These are phyloP conservation scores for Penicillium occitanis DNA, from an alignment of 2,329 filamentous ascomycete genomes.

Conservation along the genomic window DNA sequence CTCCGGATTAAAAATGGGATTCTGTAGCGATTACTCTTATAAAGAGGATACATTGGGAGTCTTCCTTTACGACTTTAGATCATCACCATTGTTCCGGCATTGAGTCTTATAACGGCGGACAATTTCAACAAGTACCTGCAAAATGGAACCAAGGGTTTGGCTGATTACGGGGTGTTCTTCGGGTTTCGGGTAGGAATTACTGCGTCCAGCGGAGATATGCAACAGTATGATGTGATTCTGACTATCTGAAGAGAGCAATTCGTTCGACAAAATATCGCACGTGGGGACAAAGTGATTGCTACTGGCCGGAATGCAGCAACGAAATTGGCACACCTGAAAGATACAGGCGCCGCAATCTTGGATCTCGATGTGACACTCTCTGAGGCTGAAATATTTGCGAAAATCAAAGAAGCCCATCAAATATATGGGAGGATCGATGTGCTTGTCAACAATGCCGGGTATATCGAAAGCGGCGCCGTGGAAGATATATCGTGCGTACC, in stretches of 20 bases:
- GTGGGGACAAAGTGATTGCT: slow-evolving; percentile 18
- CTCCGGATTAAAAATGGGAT: neutral
- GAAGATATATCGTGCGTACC: slow-evolving; percentile 18
- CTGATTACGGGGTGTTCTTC: slow-evolving; percentile 19
- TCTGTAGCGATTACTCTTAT: neutral
- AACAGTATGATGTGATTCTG: neutral
- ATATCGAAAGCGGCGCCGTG: slow-evolving; percentile 17
- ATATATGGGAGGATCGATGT: slow-evolving; percentile 17
- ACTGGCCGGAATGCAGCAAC: slow-evolving; percentile 19
- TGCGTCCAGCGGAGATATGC: neutral
- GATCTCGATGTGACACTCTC: slow-evolving; percentile 17
- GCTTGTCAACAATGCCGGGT: slow-evolving; percentile 20
- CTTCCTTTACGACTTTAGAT: neutral
- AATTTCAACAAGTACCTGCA: too few relatives aligned
- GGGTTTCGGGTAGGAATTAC: slow-evolving; percentile 11
- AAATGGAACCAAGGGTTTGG: slow-evolving; percentile 16
- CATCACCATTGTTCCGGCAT: neutral
- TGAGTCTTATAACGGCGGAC: neutral
- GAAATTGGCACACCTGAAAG: slow-evolving; percentile 16
- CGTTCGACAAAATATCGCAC: slow-evolving; percentile 17
- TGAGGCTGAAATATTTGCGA: slow-evolving; percentile 13
- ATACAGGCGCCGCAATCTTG: slow-evolving; percentile 15
- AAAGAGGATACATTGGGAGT: too few relatives aligned
- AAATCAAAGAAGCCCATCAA: slow-evolving; percentile 11
- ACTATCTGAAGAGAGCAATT: slow-evolving; percentile 15